Conservation (phyloP, 345 rosid species). For the Ailanthus altissimus region DNA sequence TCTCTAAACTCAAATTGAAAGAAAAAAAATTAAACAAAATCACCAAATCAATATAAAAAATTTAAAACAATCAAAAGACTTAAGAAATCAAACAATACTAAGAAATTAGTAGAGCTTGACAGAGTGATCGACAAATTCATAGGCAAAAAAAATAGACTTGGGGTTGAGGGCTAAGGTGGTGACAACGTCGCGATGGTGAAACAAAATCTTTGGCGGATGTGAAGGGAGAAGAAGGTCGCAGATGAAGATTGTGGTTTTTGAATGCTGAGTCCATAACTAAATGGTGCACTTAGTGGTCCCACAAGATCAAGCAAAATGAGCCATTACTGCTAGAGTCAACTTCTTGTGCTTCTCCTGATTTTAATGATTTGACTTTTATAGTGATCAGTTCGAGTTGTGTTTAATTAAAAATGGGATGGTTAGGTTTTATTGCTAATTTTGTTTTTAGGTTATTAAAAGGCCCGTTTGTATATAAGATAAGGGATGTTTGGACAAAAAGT, state of each 20-base stretch:
- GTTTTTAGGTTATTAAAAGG: not conserved
- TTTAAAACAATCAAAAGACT: not conserved
- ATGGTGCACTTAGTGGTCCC: slow-evolving; percentile 79
- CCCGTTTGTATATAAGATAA: not conserved
- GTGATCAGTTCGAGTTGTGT: slow-evolving; percentile 2
- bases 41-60: not conserved
- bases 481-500: too few relatives aligned
- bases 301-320: slow-evolving; percentile 80
- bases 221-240: slow-evolving; percentile 74
- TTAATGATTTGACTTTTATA: slow-evolving; percentile 80
- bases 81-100: slow-evolving; percentile 32
- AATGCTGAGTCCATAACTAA: slow-evolving; percentile 88
- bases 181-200: slow-evolving; percentile 95
- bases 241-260: slow-evolving; percentile 67
- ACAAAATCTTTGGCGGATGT: slow-evolving; percentile 57
- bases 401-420: not conserved
- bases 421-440: not conserved
- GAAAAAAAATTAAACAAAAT: not conserved
- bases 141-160: slow-evolving; percentile 88
- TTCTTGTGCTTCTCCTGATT: slow-evolving; percentile 83
- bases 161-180: slow-evolving; percentile 82
- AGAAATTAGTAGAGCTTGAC: slow-evolving; percentile 97
- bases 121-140: slow-evolving; percentile 89
- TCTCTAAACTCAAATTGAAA: not conserved
- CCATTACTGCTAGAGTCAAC: slow-evolving; percentile 35